Evolutionary conservation across 148 eudicot genomes (phyloP).

Genomic region (Camellia granthamiana): DNA sequence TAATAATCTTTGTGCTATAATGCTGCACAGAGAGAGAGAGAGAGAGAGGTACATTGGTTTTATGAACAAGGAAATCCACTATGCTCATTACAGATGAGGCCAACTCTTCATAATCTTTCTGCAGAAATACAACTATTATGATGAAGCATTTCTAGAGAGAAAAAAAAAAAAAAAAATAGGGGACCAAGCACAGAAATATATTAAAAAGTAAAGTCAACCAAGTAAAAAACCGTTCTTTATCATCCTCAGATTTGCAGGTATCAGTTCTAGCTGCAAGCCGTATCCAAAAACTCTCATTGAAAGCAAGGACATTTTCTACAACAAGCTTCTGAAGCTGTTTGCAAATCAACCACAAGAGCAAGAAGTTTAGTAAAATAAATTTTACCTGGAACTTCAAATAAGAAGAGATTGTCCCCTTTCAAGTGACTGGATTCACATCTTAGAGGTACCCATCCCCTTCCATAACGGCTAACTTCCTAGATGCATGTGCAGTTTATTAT

Average conservation of each 20-base stretch:
- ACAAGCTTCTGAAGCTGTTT: constrained; percentile 81
- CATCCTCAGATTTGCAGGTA: constrained; percentile 98
- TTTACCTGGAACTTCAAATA: not conserved
- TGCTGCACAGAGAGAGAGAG: constrained; percentile 17
- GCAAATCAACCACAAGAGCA: constrained; percentile 14
- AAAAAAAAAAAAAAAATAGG: not conserved
- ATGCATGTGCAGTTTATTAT: not conserved
- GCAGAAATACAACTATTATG: constrained; percentile 24
- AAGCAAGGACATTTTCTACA: constrained; percentile 88
- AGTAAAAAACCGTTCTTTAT: constrained; percentile 65
- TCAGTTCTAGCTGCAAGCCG: constrained; percentile 93
- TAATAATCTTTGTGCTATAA: not conserved
- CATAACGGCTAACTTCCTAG: not conserved
- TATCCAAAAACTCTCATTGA: constrained; percentile 96
- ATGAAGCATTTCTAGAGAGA: not conserved
- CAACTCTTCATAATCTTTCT: constrained; percentile 97
- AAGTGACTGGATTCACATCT: constrained; percentile 1
- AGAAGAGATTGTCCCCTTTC: not conserved
- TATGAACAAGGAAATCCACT: constrained; percentile 82
- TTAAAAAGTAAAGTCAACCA: constrained; percentile 16
- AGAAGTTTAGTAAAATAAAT: not conserved
- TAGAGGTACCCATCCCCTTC: not conserved
- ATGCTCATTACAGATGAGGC: constrained; percentile 79
- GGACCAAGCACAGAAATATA: not conserved
- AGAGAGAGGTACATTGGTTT: constrained; percentile 60